Evolutionary conservation across 495 filamentous ascomycete genomes (phyloP).

Genomic region (Chaetomium cochliodes): DNA sequence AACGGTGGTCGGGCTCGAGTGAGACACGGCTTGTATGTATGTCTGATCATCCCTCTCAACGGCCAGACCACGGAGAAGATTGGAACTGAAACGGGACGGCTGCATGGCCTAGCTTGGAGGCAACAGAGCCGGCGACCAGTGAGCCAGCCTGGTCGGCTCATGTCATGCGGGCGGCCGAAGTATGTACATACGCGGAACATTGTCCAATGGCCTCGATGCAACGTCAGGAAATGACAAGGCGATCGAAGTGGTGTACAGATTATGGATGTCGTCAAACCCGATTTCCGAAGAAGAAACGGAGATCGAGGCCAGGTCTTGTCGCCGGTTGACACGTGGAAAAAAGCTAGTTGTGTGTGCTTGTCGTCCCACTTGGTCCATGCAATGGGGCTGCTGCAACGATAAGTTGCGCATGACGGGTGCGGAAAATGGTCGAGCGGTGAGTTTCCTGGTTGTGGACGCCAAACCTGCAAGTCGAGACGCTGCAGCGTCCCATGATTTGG

Average conservation of each 20-base stretch:
- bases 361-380: background rate
- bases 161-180: background rate
- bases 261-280: background rate
- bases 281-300: background rate
- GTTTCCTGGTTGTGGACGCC: background rate
- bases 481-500: conserved; percentile 12
- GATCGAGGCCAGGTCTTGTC: background rate
- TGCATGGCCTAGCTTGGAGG: no score
- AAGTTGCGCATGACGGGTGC: background rate
- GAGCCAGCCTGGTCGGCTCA: background rate
- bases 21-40: no score
- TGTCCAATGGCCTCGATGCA: background rate
- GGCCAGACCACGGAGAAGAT: no score
- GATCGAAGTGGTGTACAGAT: no score
- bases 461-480: conserved; percentile 5
- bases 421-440: conserved; percentile 4
- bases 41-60: no score
- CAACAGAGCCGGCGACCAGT: no score
- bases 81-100: no score
- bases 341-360: background rate
- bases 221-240: background rate
- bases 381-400: background rate
- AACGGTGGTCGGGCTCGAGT: no score
- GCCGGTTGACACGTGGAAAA: conserved; percentile 11
- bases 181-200: background rate